A percentile compares a stretch with the other conserved stretches of the same genome.
Evolutionary conservation across 2,329 filamentous ascomycete genomes (phyloP).

Genomic region (Tolypocladium pustulatum): DNA sequence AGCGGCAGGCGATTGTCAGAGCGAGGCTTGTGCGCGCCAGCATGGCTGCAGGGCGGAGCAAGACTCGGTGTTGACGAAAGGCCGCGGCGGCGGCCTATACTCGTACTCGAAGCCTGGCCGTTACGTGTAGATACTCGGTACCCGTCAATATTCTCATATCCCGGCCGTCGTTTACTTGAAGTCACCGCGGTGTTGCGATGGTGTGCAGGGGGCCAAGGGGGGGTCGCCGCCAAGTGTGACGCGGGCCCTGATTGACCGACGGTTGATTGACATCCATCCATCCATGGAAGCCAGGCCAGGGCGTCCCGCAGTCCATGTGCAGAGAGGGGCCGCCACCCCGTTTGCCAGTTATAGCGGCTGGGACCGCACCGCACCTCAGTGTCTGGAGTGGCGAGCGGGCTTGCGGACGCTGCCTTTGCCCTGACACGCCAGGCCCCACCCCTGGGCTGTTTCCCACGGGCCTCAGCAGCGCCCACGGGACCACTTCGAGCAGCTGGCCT

Average conservation of each 20-base stretch:
- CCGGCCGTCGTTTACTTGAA: background rate
- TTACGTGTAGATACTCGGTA: too few species aligned
- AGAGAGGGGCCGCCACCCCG: background rate
- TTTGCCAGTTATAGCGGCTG: background rate
- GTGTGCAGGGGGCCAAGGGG: background rate
- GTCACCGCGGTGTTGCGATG: background rate
- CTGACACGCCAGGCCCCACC: slow-evolving; percentile 1
- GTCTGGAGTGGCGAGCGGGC: background rate
- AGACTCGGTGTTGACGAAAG: background rate
- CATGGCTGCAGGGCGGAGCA: background rate
- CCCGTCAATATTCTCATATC: background rate
- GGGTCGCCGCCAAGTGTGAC: background rate
- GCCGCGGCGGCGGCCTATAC: too few species aligned
- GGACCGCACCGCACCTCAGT: background rate
- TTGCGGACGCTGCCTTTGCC: background rate
- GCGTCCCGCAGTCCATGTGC: background rate
- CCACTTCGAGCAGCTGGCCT: background rate
- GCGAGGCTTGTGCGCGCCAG: background rate
- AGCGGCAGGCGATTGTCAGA: background rate
- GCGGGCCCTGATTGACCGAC: background rate
- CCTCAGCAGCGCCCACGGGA: background rate
- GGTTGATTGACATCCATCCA: too few species aligned
- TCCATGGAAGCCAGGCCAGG: background rate
- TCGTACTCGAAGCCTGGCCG: too few species aligned
- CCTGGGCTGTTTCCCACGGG: slow-evolving; percentile 6